A percentile compares a stretch with the other conserved stretches of the same genome.
These are phyloP conservation scores for Leccinum fibrillosum DNA, from an alignment of 768 basidiomycete species.

Conservation along the genomic window DNA sequence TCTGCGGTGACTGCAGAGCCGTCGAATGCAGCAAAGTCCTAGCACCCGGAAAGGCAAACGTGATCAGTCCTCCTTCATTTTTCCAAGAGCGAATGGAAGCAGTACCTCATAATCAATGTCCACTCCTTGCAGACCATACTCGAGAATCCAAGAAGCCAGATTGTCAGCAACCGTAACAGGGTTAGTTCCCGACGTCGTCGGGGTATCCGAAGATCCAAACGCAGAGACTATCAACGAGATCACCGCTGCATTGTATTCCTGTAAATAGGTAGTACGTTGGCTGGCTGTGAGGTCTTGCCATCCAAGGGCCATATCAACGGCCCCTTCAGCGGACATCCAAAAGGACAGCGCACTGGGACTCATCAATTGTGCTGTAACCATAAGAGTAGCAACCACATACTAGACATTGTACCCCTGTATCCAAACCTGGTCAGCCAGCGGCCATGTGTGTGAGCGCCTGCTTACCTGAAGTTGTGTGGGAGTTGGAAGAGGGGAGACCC, in stretches of 20 bases:
- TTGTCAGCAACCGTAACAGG: slow-evolving; percentile 37
- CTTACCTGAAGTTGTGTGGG: slow-evolving; percentile 41
- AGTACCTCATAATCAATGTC: slow-evolving; percentile 51
- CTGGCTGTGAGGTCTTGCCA: slow-evolving; percentile 38
- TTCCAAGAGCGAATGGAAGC: neutral
- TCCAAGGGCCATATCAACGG: slow-evolving; percentile 42
- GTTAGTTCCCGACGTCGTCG: slow-evolving; percentile 39
- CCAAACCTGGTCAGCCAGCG: neutral
- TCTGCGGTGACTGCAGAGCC: slow-evolving; percentile 45
- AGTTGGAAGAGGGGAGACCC: slow-evolving; percentile 41
- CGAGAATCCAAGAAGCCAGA: slow-evolving; percentile 43
- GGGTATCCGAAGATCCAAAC: slow-evolving; percentile 41
- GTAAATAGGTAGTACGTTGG: slow-evolving; percentile 41
- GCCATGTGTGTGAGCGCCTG: neutral
- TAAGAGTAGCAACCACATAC: slow-evolving; percentile 10
- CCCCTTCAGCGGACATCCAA: slow-evolving; percentile 34
- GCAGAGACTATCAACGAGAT: slow-evolving; percentile 55
- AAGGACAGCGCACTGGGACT: slow-evolving; percentile 38
- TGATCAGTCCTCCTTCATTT: neutral
- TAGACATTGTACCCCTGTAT: slow-evolving; percentile 34
- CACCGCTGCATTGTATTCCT: slow-evolving; percentile 51
- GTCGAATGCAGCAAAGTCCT: slow-evolving; percentile 60
- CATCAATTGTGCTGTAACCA: neutral
- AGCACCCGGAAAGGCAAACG: neutral
- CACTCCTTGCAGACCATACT: slow-evolving; percentile 47